These are phyloP conservation scores for Ulota crispa DNA, from an alignment of 225 moss, liverwort and hornwort genomes.

Conservation along the genomic window DNA sequence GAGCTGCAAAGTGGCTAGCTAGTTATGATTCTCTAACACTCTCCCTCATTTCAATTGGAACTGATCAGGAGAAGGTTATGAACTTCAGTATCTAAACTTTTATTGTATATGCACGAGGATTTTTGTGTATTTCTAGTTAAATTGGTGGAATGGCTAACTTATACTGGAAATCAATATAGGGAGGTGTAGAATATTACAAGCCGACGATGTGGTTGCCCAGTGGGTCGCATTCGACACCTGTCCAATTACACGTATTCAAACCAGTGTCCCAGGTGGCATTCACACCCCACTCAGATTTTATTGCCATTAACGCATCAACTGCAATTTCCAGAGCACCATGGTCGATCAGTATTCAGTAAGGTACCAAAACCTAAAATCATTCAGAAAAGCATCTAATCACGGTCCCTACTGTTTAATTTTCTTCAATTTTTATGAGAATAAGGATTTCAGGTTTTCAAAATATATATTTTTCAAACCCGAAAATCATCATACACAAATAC, in stretches of 20 bases:
- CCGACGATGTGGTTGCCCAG: constrained; percentile 30
- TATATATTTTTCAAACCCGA: too few species aligned
- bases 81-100: neutral
- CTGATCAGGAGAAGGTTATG: too few species aligned
- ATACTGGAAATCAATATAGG: neutral
- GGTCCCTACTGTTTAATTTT: too few species aligned
- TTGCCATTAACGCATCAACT: constrained; percentile 32
- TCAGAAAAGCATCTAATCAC: too few species aligned
- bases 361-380: too few species aligned
- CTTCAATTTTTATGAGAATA: too few species aligned
- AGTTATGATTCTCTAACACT: too few species aligned
- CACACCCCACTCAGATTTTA: constrained; percentile 27
- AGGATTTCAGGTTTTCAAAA: too few species aligned
- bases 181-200: constrained; percentile 27
- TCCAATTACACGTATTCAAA: constrained; percentile 35
- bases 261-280: constrained; percentile 29
- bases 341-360: neutral
- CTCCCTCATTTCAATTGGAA: too few species aligned
- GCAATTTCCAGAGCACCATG: neutral
- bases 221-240: constrained; percentile 33
- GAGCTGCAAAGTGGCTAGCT: too few species aligned
- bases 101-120: neutral
- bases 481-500: too few species aligned
- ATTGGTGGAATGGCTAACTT: neutral
- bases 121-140: neutral